A percentile compares a stretch with the other conserved stretches of the same genome.
Evolutionary conservation across 495 filamentous ascomycete species (phyloP).

Genomic region (Immersiella caudata): DNA sequence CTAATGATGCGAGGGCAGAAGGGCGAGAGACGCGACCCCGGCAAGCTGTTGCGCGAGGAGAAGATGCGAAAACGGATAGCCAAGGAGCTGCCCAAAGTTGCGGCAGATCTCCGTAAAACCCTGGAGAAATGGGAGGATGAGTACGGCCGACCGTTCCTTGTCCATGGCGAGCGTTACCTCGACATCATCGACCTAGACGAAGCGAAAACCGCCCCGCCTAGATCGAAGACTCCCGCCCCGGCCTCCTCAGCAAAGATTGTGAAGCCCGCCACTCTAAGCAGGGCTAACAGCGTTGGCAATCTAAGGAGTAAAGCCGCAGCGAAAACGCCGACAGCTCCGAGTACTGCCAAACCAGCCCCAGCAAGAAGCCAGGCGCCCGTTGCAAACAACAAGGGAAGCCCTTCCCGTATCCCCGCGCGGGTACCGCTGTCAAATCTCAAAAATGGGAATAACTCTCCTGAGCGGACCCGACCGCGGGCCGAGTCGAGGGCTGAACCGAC

Average conservation of each 20-base stretch:
- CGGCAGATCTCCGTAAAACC: slow-evolving; percentile 75
- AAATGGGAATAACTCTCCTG: slow-evolving; percentile 80
- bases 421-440: slow-evolving; percentile 78
- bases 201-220: slow-evolving; percentile 63
- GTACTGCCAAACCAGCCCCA: slow-evolving; percentile 36
- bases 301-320: slow-evolving; percentile 53
- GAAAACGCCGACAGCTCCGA: slow-evolving; percentile 65
- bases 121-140: slow-evolving; percentile 93
- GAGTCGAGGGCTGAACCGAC: slow-evolving; percentile 44
- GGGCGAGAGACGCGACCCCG: slow-evolving; percentile 89
- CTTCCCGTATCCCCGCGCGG: slow-evolving; percentile 81
- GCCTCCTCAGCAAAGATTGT: slow-evolving; percentile 51
- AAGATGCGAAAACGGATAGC: slow-evolving; percentile 97
- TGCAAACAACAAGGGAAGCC: slow-evolving; percentile 52
- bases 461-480: slow-evolving; percentile 64
- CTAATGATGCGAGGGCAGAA: slow-evolving; percentile 86
- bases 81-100: slow-evolving; percentile 92
- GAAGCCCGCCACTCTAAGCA: slow-evolving; percentile 46
- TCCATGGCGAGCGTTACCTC: slow-evolving; percentile 87
- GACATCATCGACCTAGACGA: slow-evolving; percentile 70
- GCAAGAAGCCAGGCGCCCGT: slow-evolving; percentile 23
- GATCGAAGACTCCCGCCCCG: slow-evolving; percentile 78
- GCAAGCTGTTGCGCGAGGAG: slow-evolving; percentile 92
- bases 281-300: slow-evolving; percentile 45
- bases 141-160: slow-evolving; percentile 87